Evolutionary conservation across 768 basidiomycete species (phyloP), one percentile per base, ranked within the genome.

Genomic region (Cantharellus cinnabarinus): DNA sequence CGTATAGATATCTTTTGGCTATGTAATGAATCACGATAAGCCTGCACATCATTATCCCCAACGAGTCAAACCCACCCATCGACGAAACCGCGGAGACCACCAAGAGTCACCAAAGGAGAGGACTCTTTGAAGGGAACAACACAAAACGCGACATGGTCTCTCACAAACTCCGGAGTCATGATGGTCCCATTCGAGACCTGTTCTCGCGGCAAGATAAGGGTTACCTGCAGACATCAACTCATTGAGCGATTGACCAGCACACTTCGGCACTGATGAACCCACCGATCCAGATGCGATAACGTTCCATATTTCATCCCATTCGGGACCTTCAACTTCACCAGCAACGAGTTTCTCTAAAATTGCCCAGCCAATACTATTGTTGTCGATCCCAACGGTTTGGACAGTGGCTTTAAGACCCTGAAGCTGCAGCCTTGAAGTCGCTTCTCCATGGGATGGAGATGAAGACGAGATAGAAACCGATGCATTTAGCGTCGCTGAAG

Each of bases 131-230:
- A 71, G 14, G 73, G 66, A 1, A 72, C 73, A 57, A 85, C 79
- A 64, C 76, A 80, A 40, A 89, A 74, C 39, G 79, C 71, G 59
- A 94, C 69, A 67, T 99, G 94, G 65, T 95, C 90, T 66, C 79
- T 80, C 39, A 95, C 72, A 59, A 91, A 81, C 2, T 89, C 83
- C 0, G 80, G 70, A 0, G 83, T 84, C 57, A 89, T 74, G 55
- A 73, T 73, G 15, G 79, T 76, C 20, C 76, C 72, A 10, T 74
- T 68, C 2, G 77, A 72, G 3, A 72, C 66, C 51, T 76, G 73
- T 56, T 86, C 83, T 2, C 79, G 68, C 0, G 93, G 93, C 0
- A 97, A 74, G 14, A 97, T 71, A 5, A 99, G 67, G 0, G 85
- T 82, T 2, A 85, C 83, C 89, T 94, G 65, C 20, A 29, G 20